Base-by-base conservation (phyloP, 176 grass and related monocot species). In the Carex scoparia region DNA sequence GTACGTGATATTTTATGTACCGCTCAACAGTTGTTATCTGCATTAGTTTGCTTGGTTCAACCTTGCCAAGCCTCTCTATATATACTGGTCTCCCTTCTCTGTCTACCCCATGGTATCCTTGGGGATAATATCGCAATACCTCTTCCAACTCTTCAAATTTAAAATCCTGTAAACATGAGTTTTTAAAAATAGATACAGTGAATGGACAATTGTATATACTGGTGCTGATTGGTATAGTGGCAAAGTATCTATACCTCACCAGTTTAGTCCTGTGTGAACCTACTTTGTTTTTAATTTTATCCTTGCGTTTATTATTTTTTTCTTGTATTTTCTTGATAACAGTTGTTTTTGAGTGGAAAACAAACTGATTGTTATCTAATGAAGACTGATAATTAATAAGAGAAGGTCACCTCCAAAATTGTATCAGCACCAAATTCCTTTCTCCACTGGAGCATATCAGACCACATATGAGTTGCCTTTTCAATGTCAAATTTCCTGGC, bases 1-100 rank as follows among this genome's bases (percentile, higher is more conserved):
- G 94, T 68, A 96, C 94, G 35, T 96, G 94, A 74, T 96, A 96
- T 53, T 93, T 91, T 82, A 93, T 91, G 87, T 96, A 96, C 55
- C 94, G 91, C 48, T 96, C 94, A 78, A 96, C 91, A 7, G 94
- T 87, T 11, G 89, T 96, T 48, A 96, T 91, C 54, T 93, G 63
- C 91, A 93, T 91, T 35, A 96, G 84, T 65, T 89, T 96, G 84
- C 85, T 89, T 62, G 94, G 94, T 44, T 96, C 94, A 8, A 93
- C 94, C 87, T 87, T 96, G 32, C 94, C 94, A 53, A 96, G 64
- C 64, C 89, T 91, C 72, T 96, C 94, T 42, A 97, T 91, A 66
- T 97, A 97, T 76, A 97, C 81, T 7, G 94, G 94, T 33, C 94
- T 93, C 87, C 94, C 94, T 69, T 97, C 91, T 77, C 73, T 93